A percentile compares a stretch with the other conserved stretches of the same genome.
Conservation (phyloP, 371 early-diverging fungal genomes). For the Nosema granulosis region DNA sequence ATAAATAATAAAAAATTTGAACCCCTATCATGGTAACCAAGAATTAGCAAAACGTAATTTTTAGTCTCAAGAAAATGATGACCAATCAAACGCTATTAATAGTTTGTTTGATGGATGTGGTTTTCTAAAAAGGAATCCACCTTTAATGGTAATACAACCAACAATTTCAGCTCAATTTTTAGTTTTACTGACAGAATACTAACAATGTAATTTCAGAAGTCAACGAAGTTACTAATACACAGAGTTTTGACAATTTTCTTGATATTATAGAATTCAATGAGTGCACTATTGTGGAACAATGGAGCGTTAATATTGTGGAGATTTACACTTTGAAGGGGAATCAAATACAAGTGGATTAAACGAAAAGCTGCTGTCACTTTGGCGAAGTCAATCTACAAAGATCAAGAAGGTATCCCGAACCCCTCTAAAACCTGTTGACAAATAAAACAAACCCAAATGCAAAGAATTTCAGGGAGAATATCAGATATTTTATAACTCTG, state of each 20-base stretch:
- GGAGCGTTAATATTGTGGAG: not conserved
- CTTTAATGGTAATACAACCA: not conserved
- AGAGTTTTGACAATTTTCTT: too few relatives aligned
- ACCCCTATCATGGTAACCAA: not conserved
- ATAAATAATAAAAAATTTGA: too few relatives aligned
- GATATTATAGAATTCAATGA: too few relatives aligned
- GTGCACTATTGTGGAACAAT: not conserved
- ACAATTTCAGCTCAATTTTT: not conserved
- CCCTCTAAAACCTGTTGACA: not conserved
- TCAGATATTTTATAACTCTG: not conserved
- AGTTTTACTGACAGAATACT: not conserved
- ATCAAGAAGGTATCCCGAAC: not conserved
- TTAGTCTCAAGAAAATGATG: not conserved
- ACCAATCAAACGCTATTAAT: not conserved
- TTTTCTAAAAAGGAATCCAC: not conserved
- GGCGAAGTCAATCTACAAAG: not conserved
- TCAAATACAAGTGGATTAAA: not conserved
- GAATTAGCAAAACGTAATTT: not conserved
- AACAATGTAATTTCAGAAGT: not conserved
- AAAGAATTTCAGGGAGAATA: not conserved
- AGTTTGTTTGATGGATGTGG: not conserved
- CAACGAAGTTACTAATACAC: not conserved
- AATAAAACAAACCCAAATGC: not conserved
- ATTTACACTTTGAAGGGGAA: not conserved
- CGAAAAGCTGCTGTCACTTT: not conserved